These are phyloP conservation scores for Trematosphaeria pertusa DNA, from an alignment of 2,329 filamentous ascomycete species.

Conservation along the genomic window DNA sequence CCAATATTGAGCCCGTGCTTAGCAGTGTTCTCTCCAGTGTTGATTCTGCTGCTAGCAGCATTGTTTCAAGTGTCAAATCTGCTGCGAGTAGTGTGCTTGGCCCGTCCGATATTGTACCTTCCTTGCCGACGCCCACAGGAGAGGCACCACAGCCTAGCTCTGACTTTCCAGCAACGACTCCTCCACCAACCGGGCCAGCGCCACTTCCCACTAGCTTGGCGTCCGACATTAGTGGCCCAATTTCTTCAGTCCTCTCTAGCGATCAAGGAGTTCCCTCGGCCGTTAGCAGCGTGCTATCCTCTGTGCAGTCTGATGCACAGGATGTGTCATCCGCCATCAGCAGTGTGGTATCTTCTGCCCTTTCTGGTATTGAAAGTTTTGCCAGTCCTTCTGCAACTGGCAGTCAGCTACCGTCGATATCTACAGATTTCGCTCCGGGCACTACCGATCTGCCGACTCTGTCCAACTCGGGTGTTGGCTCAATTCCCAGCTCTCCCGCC, in stretches of 20 bases:
- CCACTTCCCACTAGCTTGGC: background rate
- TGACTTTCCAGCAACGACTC: background rate
- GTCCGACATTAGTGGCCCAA: constrained; percentile 2
- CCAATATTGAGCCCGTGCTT: too few relatives aligned
- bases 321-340: constrained; percentile 8
- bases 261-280: constrained; percentile 3
- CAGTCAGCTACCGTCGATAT: background rate
- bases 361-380: constrained; percentile 2
- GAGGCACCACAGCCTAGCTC: too few relatives aligned
- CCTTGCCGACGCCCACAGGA: too few relatives aligned
- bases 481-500: constrained; percentile 3
- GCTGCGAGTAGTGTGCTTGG: too few relatives aligned
- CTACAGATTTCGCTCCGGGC: background rate
- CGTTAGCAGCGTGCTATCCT: constrained; percentile 7
- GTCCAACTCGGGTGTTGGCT: constrained; percentile 7
- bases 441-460: background rate
- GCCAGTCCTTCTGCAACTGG: background rate
- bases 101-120: too few relatives aligned
- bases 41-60: too few relatives aligned
- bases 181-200: background rate
- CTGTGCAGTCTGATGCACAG: constrained; percentile 2
- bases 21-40: too few relatives aligned
- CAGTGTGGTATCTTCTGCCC: constrained; percentile 5
- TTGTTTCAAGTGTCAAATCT: too few relatives aligned
- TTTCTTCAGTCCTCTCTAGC: constrained; percentile 1